Evolutionary conservation across 441 rosid species (phyloP).

Genomic region (Adansonia grandidieri): DNA sequence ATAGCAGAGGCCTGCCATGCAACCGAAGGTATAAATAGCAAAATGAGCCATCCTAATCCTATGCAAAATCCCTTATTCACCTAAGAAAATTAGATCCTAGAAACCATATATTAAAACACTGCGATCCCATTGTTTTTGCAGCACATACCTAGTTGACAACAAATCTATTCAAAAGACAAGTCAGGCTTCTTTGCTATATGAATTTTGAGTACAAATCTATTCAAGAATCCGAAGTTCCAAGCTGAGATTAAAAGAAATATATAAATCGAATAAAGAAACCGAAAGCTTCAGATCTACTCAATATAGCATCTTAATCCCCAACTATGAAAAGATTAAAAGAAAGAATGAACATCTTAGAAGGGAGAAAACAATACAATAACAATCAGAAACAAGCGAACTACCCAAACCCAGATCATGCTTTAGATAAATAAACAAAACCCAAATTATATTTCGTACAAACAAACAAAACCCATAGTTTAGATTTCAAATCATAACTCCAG

Average conservation of each 20-base stretch:
- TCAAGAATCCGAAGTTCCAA: background rate
- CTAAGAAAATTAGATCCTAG: background rate
- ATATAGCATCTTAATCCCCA: background rate
- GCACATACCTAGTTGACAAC: background rate
- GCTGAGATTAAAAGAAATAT: background rate
- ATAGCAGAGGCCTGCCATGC: background rate
- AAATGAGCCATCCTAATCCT: background rate
- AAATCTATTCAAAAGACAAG: background rate
- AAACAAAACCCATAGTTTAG: conserved; percentile 7
- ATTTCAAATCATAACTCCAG: conserved; percentile 4
- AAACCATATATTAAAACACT: background rate
- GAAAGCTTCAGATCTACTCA: background rate
- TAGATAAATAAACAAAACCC: background rate
- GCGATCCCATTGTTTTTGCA: background rate
- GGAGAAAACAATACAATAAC: background rate
- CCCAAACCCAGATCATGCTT: background rate
- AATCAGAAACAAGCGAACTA: background rate
- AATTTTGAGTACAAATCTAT: background rate
- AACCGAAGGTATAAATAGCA: background rate
- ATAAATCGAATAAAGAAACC: background rate
- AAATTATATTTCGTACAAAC: background rate
- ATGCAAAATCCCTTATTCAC: background rate
- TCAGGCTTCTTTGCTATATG: background rate
- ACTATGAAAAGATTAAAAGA: background rate
- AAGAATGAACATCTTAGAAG: background rate